Conservation (phyloP, 805 yeast species). For the Pichia occidentalis region DNA sequence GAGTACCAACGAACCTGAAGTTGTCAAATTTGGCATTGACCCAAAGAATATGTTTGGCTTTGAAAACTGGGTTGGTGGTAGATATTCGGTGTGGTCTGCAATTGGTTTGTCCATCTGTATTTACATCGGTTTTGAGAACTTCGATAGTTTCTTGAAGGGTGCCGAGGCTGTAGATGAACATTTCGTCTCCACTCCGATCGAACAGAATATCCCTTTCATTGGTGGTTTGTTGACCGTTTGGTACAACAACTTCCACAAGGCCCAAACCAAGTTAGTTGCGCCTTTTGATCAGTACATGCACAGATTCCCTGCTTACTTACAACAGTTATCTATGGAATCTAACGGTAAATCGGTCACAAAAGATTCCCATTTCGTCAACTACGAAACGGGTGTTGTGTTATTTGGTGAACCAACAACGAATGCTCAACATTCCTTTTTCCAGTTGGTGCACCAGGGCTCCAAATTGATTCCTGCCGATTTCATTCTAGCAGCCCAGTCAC, state of each 20-base stretch:
- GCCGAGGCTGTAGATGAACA: conserved; percentile 97
- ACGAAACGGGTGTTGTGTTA: conserved; percentile 91
- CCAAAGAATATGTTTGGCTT: conserved; percentile 98
- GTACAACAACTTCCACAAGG: conserved; percentile 98
- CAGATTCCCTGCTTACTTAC: conserved; percentile 98
- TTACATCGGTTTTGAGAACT: conserved; percentile 93
- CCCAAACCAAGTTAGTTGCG: conserved; percentile 96
- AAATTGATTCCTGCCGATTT: conserved; percentile 96
- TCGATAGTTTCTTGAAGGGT: conserved; percentile 87
- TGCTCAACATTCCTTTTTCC: conserved; percentile 99
- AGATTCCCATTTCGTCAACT: conserved; percentile 82
- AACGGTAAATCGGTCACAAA: conserved; percentile 97
- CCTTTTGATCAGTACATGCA: conserved; percentile 98
- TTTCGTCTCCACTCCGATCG: conserved; percentile 76
- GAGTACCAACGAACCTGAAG: conserved; percentile 88
- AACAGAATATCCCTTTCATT: conserved; percentile 83
- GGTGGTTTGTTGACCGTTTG: conserved; percentile 95
- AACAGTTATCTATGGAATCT: conserved; percentile 98
- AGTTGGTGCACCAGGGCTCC: conserved; percentile 98
- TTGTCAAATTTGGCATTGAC: conserved; percentile 93
- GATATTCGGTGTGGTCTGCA: conserved; percentile 99
- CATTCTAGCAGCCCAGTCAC: conserved; percentile 94
- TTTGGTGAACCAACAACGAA: conserved; percentile 99
- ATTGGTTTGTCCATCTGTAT: conserved; percentile 94
- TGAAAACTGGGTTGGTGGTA: conserved; percentile 99